These are phyloP conservation scores for Sclerotinia minor DNA, from an alignment of 2,329 filamentous ascomycete genomes.

Conservation along the genomic window DNA sequence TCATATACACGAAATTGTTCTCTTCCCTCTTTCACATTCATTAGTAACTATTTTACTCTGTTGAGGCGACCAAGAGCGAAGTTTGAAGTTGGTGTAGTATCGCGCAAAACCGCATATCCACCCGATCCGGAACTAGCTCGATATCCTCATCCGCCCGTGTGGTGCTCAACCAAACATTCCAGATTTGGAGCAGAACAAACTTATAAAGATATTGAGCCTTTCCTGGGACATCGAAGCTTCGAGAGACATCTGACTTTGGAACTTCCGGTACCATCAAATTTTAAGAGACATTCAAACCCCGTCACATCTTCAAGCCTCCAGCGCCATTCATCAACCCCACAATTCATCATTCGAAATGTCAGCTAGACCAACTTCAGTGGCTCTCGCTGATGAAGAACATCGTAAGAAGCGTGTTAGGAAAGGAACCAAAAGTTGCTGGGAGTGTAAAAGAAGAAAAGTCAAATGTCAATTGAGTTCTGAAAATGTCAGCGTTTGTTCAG, in stretches of 20 bases:
- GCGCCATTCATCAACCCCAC: not conserved
- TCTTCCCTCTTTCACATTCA: not conserved
- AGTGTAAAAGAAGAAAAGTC: slow-evolving; percentile 55
- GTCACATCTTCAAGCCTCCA: not conserved
- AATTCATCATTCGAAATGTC: not conserved
- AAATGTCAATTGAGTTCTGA: slow-evolving; percentile 49
- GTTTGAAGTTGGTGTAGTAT: not conserved
- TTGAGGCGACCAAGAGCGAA: not conserved
- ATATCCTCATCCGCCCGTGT: not conserved
- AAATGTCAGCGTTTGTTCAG: slow-evolving; percentile 46
- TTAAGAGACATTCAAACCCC: not conserved
- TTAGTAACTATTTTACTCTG: not conserved
- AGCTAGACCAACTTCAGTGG: slow-evolving; percentile 16
- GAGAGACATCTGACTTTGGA: no score
- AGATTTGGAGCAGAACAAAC: not conserved
- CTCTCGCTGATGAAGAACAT: slow-evolving; percentile 31
- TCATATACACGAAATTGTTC: no score
- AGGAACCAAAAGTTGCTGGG: slow-evolving; percentile 60
- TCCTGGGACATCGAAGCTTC: no score
- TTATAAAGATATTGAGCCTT: no score
- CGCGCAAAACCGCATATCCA: not conserved
- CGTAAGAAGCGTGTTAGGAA: slow-evolving; percentile 44
- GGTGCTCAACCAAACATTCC: not conserved
- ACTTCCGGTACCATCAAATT: not conserved
- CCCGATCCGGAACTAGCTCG: not conserved